phyloP scores from a whole-genome alignment of 2,329 filamentous ascomycete genomes.

The Xylaria sp. region DNA sequence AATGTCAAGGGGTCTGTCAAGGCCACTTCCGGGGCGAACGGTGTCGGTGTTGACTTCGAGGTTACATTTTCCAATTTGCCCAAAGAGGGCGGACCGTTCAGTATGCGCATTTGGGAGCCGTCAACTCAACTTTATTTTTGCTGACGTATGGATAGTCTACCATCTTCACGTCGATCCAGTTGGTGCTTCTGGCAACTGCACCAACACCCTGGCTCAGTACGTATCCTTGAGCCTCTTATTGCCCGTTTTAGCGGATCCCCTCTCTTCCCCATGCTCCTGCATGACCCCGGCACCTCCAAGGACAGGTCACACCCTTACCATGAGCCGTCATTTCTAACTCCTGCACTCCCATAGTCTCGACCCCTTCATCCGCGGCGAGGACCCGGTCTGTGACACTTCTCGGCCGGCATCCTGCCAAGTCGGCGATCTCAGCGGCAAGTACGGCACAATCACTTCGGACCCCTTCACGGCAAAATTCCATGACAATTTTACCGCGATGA shows the following conservation, averaged over 20 bases:
- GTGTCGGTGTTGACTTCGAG: slow-evolving; percentile 65
- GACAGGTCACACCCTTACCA: slow-evolving; percentile 3
- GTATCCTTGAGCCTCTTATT: slow-evolving; percentile 10
- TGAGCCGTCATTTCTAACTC: slow-evolving; percentile 14
- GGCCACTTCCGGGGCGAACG: slow-evolving; percentile 57
- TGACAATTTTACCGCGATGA: slow-evolving; percentile 68
- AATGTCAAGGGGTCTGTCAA: slow-evolving; percentile 65
- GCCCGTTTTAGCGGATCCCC: slow-evolving; percentile 2
- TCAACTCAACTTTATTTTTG: not conserved
- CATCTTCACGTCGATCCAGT: slow-evolving; percentile 76
- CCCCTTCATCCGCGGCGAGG: slow-evolving; percentile 72
- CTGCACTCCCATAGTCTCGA: slow-evolving; percentile 59
- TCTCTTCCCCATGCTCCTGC: not conserved
- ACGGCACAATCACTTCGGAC: slow-evolving; percentile 67
- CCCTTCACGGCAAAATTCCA: slow-evolving; percentile 61
- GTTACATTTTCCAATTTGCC: slow-evolving; percentile 69
- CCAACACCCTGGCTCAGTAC: slow-evolving; percentile 67
- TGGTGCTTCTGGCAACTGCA: slow-evolving; percentile 75
- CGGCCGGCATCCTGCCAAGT: slow-evolving; percentile 75
- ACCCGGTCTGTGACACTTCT: slow-evolving; percentile 65
- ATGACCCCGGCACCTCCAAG: not conserved
- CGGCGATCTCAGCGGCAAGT: slow-evolving; percentile 80
- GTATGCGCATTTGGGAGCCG: slow-evolving; percentile 54
- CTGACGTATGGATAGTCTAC: slow-evolving; percentile 63
- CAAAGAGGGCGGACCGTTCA: slow-evolving; percentile 65